Conservation (phyloP, 177 flowering plant species). For the Vitis hybrid region DNA sequence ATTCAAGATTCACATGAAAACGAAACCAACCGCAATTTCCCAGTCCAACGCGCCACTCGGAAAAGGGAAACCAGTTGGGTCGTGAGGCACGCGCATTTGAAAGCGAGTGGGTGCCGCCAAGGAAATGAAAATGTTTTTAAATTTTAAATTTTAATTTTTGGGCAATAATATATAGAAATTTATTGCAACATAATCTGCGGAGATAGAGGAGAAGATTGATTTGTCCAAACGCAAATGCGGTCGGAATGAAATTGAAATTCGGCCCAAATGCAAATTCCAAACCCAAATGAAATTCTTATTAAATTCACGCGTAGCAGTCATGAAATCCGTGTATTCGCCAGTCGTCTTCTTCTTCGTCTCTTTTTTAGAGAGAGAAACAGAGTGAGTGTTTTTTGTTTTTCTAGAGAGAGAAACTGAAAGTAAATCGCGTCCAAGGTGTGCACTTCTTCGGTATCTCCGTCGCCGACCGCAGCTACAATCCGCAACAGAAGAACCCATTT, state of each 20-base stretch:
- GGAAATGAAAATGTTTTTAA: too few relatives aligned
- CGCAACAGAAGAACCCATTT: not conserved
- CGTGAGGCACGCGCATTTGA: too few relatives aligned
- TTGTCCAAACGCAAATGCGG: constrained; percentile 20
- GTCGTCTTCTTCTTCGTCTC: constrained; percentile 11
- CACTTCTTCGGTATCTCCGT: constrained; percentile 23
- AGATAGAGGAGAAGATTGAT: constrained; percentile 16
- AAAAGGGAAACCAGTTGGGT: too few relatives aligned
- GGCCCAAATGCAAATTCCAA: constrained; percentile 25
- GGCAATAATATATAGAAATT: constrained; percentile 4
- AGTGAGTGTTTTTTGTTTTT: not conserved
- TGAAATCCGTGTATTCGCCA: constrained; percentile 37
- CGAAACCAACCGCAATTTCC: too few relatives aligned
- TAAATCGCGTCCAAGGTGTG: not conserved
- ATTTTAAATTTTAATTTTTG: too few relatives aligned
- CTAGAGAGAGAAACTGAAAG: not conserved
- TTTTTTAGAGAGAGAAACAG: constrained; percentile 10
- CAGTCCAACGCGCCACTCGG: too few relatives aligned
- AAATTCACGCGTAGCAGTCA: constrained; percentile 40
- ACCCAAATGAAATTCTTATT: constrained; percentile 19
- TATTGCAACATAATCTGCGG: constrained; percentile 23
- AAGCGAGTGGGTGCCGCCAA: too few relatives aligned
- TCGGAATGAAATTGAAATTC: constrained; percentile 48
- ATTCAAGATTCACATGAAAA: too few relatives aligned
- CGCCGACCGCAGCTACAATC: not conserved